phyloP scores from a whole-genome alignment of 179 eudicot genomes.

The Actinidia polygama region DNA sequence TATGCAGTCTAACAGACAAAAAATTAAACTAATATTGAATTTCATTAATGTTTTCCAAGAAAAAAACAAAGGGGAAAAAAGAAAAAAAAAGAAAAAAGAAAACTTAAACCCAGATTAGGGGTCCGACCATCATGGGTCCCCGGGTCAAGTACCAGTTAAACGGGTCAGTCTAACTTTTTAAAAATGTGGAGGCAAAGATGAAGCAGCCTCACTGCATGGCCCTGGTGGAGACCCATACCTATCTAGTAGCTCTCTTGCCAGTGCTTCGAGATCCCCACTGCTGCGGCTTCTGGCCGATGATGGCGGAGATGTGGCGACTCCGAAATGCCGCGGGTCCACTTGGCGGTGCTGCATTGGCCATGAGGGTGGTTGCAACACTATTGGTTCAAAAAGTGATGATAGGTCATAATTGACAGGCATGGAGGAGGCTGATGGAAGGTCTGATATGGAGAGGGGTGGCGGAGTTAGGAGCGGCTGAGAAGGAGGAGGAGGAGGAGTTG shows the following conservation, averaged over 20 bases:
- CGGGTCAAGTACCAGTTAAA: constrained; percentile 27
- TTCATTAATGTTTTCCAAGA: neutral
- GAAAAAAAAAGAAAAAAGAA: neutral
- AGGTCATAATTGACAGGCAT: constrained; percentile 70
- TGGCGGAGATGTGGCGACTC: constrained; percentile 21
- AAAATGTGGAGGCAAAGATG: constrained; percentile 56
- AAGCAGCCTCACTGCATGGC: constrained; percentile 42
- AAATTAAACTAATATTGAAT: constrained; percentile 17
- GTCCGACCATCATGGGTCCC: neutral
- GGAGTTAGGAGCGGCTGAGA: constrained; percentile 41
- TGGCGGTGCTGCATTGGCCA: constrained; percentile 55
- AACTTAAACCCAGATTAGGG: neutral
- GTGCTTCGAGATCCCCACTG: constrained; percentile 61
- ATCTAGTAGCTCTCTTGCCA: constrained; percentile 68
- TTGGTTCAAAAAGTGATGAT: constrained; percentile 70
- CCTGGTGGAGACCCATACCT: constrained; percentile 51
- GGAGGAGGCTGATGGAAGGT: constrained; percentile 63
- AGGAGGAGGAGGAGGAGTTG: constrained; percentile 40
- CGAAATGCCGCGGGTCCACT: constrained; percentile 41
- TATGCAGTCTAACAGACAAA: no score
- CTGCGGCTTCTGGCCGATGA: constrained; percentile 25
- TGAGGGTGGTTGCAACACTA: constrained; percentile 39
- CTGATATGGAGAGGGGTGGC: constrained; percentile 57
- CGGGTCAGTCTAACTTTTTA: constrained; percentile 34
- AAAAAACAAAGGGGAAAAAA: neutral